Evolutionary conservation across 1,139 yeast species (phyloP), one percentile per base, ranked within the genome.

Genomic region (Diutina sp.): DNA sequence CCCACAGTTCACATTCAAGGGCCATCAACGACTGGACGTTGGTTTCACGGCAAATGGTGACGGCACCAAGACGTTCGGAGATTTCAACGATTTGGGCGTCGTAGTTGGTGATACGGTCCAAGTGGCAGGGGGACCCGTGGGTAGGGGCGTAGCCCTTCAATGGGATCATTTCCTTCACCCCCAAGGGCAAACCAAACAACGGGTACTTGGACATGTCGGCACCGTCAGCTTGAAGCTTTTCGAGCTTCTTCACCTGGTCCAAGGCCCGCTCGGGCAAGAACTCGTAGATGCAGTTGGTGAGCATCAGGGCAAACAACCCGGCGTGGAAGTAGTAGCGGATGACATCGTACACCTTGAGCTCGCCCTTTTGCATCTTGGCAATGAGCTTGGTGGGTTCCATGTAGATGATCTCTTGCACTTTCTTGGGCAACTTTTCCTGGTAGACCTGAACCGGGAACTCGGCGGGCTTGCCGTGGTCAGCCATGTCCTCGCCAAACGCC

Each of bases 1-100:
- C 70, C 65, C 75, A 76, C 64, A 78, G 78, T 60, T 73, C 69
- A 35, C 80, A 75, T 60, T 79, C 83, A 55, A 78, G 66, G 61
- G 77, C 82, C 85, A 82, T 82, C 61, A 82, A 67, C 11, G 79
- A 67, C 66, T 80, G 84, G 11, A 86, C 86, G 60, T 79, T 73
- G 52, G 79, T 75, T 3, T 85, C 80, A 66, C 84, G 70, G 45
- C 72, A 63, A 56, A 61, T 65, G 12, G 63, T 61, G 45, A 65
- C 63, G 4, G 67, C 69, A 6, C 69, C 64, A 12, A 55, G 50
- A 3, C 35, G 46, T 5, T 57, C 28, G 25, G 65, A 58, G 29
- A 65, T 64, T 30, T 63, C 58, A 32, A 64, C 67, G 28, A 66
- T 62, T 55, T 61, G 67, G n/a, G 66, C 66, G 58, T 65, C 59